Evolutionary conservation across 768 basidiomycete genomes (phyloP).

Genomic region (Gloeopeniophorella convolvens): DNA sequence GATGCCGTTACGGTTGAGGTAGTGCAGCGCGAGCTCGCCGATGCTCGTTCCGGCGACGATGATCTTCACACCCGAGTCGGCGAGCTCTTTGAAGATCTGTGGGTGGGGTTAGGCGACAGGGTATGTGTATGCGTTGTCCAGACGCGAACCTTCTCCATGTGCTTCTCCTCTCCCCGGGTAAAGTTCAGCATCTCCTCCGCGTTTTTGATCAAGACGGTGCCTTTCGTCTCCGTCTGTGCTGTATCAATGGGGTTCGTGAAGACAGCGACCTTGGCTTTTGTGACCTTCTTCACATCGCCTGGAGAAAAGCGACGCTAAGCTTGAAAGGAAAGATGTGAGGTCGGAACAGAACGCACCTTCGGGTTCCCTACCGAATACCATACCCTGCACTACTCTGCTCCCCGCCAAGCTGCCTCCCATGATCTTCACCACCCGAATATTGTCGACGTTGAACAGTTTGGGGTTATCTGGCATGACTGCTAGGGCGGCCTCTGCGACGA

Average conservation of each 20-base stretch:
- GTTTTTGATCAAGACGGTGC: slow-evolving; percentile 92
- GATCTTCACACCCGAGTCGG: slow-evolving; percentile 89
- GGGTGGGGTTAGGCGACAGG: not conserved
- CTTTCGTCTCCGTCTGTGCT: slow-evolving; percentile 97
- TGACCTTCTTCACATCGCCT: slow-evolving; percentile 80
- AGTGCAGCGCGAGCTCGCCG: slow-evolving; percentile 95
- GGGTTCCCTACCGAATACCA: slow-evolving; percentile 96
- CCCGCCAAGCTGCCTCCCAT: slow-evolving; percentile 86
- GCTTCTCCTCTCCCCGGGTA: slow-evolving; percentile 92
- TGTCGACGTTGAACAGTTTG: slow-evolving; percentile 96
- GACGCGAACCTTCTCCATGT: slow-evolving; percentile 71
- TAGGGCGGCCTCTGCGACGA: slow-evolving; percentile 91
- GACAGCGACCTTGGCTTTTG: slow-evolving; percentile 88
- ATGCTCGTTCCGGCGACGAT: slow-evolving; percentile 90
- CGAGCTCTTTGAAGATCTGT: slow-evolving; percentile 95
- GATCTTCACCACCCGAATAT: slow-evolving; percentile 97
- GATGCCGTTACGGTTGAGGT: slow-evolving; percentile 89
- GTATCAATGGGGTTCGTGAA: slow-evolving; percentile 91
- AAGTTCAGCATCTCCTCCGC: slow-evolving; percentile 98
- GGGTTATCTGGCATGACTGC: slow-evolving; percentile 85
- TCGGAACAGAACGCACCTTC: slow-evolving; percentile 55
- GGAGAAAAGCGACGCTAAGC: not conserved
- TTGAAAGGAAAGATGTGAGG: not conserved
- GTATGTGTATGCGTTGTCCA: not conserved
- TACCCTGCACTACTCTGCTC: slow-evolving; percentile 89